These are phyloP conservation scores for Ephemerocybe angulata DNA, from an alignment of 768 basidiomycete species.

Conservation along the genomic window DNA sequence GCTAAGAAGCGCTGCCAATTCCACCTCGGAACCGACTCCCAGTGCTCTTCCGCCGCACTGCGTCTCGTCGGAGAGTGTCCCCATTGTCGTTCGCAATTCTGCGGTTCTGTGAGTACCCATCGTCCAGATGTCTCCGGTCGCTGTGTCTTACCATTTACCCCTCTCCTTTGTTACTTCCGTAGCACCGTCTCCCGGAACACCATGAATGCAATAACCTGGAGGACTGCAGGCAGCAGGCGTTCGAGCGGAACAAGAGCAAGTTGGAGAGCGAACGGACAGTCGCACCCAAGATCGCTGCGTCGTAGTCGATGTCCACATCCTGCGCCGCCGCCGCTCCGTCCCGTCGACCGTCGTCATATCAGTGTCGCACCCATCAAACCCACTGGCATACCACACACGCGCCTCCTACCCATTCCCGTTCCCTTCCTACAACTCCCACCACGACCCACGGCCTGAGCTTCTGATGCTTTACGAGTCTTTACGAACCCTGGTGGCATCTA, in stretches of 20 bases:
- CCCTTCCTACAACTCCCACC: no score
- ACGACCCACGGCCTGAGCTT: no score
- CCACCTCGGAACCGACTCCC: slow-evolving; percentile 42
- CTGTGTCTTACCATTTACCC: slow-evolving; percentile 13
- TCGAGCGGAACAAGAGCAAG: slow-evolving; percentile 83
- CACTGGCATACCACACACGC: no score
- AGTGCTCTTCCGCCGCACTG: slow-evolving; percentile 75
- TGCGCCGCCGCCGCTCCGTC: not conserved
- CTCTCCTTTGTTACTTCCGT: no score
- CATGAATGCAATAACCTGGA: slow-evolving; percentile 81
- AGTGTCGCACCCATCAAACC: no score
- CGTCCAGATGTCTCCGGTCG: slow-evolving; percentile 3
- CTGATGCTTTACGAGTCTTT: no score
- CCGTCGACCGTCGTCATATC: not conserved
- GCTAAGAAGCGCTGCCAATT: slow-evolving; percentile 88
- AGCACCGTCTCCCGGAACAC: slow-evolving; percentile 90
- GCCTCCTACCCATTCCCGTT: no score
- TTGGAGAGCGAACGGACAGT: slow-evolving; percentile 87
- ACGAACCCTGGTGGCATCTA: no score
- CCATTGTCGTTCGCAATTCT: slow-evolving; percentile 76
- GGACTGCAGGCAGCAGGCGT: slow-evolving; percentile 83
- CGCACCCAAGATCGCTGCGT: slow-evolving; percentile 80
- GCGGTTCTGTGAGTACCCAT: slow-evolving; percentile 56
- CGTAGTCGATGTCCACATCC: slow-evolving; percentile 35
- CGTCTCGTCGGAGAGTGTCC: slow-evolving; percentile 85